Conservation (phyloP, 768 basidiomycete genomes). For the Tylopilus intermedius region DNA sequence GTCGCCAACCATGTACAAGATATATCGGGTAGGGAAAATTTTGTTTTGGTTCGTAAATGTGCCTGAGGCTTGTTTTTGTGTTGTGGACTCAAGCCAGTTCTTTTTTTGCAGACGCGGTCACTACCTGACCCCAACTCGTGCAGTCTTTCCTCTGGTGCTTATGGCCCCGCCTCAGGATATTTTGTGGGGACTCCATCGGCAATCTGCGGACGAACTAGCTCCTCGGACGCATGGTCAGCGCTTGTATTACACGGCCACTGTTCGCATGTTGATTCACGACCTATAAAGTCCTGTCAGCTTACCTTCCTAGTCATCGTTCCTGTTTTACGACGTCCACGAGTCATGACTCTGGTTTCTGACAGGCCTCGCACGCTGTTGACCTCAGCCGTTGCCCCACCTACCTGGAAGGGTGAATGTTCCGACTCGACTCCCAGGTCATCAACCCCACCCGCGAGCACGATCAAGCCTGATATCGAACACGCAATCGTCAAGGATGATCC, state of each 20-base stretch:
- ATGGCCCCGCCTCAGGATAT: no score
- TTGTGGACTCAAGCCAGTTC: not conserved
- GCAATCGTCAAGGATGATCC: slow-evolving; percentile 57
- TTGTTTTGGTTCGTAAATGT: not conserved
- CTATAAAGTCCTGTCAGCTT: slow-evolving; percentile 3
- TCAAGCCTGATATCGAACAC: slow-evolving; percentile 35
- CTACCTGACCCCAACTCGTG: no score
- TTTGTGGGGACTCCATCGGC: not conserved
- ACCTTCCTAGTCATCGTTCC: not conserved
- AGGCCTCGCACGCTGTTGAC: not conserved
- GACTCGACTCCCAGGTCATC: not conserved
- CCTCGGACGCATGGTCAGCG: no score
- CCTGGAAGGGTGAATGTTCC: not conserved
- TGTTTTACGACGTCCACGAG: not conserved
- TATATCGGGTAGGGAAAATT: no score
- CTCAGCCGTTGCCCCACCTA: not conserved
- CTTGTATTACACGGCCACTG: not conserved
- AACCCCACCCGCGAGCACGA: not conserved
- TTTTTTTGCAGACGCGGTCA: no score
- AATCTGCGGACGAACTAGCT: slow-evolving; percentile 5
- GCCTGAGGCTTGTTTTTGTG: not conserved
- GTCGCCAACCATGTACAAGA: no score
- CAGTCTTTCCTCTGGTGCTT: no score
- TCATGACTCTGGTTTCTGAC: slow-evolving; percentile 6
- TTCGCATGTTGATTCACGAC: not conserved